These are phyloP conservation scores for Camelina neglecta DNA, from an alignment of 345 rosid species.

Conservation along the genomic window DNA sequence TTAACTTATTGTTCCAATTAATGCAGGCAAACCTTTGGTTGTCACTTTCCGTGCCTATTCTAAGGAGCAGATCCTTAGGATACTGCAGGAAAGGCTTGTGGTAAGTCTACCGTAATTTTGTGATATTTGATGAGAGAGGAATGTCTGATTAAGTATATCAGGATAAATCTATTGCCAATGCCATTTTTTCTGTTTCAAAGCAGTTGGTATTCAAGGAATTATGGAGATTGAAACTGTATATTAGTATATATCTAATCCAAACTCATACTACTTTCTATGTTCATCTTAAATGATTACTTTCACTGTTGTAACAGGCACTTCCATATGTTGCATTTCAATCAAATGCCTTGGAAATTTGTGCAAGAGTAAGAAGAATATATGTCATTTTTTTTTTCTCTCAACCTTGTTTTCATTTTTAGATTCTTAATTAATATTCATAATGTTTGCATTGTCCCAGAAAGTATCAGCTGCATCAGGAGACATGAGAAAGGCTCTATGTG, in stretches of 20 bases:
- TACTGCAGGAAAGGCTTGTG: conserved; percentile 82
- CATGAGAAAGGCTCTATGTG: conserved; percentile 88
- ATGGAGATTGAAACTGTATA: no score
- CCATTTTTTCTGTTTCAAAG: no score
- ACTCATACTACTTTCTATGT: background rate
- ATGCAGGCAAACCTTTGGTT: conserved; percentile 80
- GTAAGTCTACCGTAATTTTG: conserved; percentile 47
- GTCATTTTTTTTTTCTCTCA: background rate
- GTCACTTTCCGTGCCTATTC: conserved; percentile 83
- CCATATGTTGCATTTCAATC: conserved; percentile 68
- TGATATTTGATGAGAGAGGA: background rate
- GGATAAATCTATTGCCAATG: background rate
- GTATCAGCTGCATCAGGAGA: conserved; percentile 97
- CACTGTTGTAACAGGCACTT: conserved; percentile 55
- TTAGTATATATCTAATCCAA: background rate
- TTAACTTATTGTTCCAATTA: conserved; percentile 4
- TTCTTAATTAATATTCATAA: conserved; percentile 26
- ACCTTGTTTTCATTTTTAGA: background rate
- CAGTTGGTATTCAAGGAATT: no score
- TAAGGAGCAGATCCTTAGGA: conserved; percentile 71
- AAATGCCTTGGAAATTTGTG: conserved; percentile 91
- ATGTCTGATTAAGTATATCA: background rate
- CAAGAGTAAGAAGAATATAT: conserved; percentile 69
- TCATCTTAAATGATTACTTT: background rate
- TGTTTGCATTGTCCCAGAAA: conserved; percentile 56